Conservation (phyloP, 192 early-diverging fungal genomes). For the Entomortierella chlamydospora region DNA sequence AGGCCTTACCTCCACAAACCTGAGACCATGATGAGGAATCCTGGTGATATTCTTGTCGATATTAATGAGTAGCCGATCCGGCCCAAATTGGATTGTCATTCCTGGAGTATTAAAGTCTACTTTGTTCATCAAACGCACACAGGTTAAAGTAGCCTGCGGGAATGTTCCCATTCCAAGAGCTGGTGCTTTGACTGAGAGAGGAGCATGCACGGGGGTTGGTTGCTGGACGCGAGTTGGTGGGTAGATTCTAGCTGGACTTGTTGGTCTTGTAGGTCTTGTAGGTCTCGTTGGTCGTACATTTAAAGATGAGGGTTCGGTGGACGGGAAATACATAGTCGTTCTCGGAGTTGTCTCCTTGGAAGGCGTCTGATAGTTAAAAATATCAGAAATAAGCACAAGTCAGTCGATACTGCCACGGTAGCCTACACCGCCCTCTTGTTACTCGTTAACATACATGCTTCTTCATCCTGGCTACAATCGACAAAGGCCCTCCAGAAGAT, state of each 20-base stretch:
- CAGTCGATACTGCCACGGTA: background rate
- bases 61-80: conserved; percentile 27
- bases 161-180: conserved; percentile 29
- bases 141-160: conserved; percentile 12
- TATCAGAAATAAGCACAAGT: background rate
- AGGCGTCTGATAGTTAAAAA: no score
- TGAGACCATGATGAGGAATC: conserved; percentile 20
- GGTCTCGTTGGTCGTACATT: no score
- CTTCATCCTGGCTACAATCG: conserved; percentile 30
- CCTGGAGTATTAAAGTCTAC: background rate
- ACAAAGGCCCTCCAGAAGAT: background rate
- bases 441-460: conserved; percentile 12
- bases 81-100: conserved; percentile 36
- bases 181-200: conserved; percentile 15
- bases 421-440: background rate
- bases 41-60: conserved; percentile 19
- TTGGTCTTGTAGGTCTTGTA: background rate
- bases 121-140: conserved; percentile 1
- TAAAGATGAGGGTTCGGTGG: no score
- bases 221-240: background rate
- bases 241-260: background rate
- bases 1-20: conserved; percentile 24
- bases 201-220: background rate
- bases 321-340: no score
- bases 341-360: no score